Conservation (phyloP, 768 basidiomycete genomes). For the Mycena vulgaris region DNA sequence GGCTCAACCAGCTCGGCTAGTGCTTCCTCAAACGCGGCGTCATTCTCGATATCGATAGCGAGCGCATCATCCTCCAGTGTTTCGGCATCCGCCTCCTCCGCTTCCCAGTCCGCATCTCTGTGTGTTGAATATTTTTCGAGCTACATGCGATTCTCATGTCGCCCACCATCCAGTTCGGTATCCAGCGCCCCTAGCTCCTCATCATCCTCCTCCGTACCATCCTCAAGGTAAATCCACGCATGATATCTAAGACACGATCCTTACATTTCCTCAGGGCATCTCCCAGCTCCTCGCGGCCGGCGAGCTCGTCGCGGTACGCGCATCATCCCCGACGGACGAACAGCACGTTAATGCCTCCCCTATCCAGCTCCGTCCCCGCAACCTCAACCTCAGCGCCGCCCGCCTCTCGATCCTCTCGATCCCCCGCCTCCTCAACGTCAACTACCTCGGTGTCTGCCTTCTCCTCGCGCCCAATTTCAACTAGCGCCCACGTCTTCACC, state of each 20-base stretch:
- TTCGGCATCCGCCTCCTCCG: not conserved
- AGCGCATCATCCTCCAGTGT: not conserved
- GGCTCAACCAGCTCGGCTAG: not conserved
- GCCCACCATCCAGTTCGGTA: not conserved
- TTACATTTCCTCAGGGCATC: not conserved
- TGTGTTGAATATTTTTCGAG: not conserved
- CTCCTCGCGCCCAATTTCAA: not conserved
- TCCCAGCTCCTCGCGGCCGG: not conserved
- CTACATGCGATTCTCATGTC: not conserved
- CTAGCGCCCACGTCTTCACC: not conserved
- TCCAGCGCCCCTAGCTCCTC: not conserved
- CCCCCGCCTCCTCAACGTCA: not conserved
- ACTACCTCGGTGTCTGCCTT: not conserved
- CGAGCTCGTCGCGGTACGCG: not conserved
- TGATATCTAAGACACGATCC: no score
- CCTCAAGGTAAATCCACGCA: not conserved
- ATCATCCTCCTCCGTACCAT: not conserved
- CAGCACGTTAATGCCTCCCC: not conserved
- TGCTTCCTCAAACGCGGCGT: not conserved
- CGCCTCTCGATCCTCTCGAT: not conserved
- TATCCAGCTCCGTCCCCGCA: not conserved
- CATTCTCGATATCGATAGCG: not conserved
- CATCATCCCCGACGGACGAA: not conserved
- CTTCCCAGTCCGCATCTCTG: not conserved
- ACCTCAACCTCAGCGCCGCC: no score